Conservation (phyloP, 1,284 basidiomycete species). For the Fomitopsis pinicola region DNA sequence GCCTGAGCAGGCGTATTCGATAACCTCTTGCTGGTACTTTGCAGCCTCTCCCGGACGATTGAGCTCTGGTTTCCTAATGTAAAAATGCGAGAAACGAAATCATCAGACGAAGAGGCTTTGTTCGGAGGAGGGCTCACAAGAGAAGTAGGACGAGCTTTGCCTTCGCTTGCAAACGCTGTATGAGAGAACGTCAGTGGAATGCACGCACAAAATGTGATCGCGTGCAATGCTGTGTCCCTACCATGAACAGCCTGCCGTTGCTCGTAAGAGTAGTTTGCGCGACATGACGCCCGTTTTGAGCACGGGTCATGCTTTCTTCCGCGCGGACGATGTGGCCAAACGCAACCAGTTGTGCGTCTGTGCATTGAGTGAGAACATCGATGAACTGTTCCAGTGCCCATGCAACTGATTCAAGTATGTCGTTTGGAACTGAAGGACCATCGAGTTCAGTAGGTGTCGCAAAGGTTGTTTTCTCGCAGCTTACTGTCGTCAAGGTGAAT, state of each 20-base stretch:
- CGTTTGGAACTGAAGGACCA: conserved; percentile 11
- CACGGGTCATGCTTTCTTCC: background rate
- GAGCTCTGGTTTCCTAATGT: conserved; percentile 10
- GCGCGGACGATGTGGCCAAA: conserved; percentile 10
- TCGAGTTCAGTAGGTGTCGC: no score
- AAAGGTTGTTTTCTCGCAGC: background rate
- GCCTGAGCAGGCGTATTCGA: background rate
- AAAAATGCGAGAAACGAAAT: background rate
- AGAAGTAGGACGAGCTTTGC: background rate
- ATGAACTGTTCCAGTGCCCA: conserved; percentile 16
- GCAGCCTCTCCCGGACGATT: conserved; percentile 13
- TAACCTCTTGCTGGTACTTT: conserved; percentile 3
- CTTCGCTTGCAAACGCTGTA: background rate
- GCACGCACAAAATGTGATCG: background rate
- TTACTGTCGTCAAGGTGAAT: conserved; percentile 12
- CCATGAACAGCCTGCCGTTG: background rate
- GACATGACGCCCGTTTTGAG: background rate
- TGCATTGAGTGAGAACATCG: conserved; percentile 11
- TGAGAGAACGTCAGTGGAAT: background rate
- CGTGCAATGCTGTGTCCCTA: background rate
- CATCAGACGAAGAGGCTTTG: conserved; percentile 7
- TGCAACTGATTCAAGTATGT: conserved; percentile 11
- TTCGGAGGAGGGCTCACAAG: background rate
- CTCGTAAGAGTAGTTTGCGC: background rate
- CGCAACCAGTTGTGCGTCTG: conserved; percentile 12